Conservation (phyloP, 2,329 filamentous ascomycete genomes). For the Fusarium devonianum region DNA sequence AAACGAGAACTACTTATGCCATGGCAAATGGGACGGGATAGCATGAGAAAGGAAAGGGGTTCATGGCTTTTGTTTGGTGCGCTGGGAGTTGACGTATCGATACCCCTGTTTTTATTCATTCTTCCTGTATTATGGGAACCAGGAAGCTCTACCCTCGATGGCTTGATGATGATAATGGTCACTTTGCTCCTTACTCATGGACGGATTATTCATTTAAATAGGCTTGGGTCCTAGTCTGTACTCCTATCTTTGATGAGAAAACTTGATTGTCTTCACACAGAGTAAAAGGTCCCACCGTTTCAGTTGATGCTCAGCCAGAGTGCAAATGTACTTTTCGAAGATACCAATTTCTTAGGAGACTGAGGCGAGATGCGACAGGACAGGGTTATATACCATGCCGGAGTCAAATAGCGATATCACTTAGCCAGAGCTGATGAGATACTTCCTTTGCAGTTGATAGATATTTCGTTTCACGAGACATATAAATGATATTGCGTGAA, state of each 20-base stretch:
- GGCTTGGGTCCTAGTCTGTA: slow-evolving; percentile 15
- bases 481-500: too few relatives aligned
- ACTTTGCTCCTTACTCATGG: slow-evolving; percentile 21
- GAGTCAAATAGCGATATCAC: too few relatives aligned
- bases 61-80: slow-evolving; percentile 26
- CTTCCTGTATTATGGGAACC: slow-evolving; percentile 28
- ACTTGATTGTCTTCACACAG: neutral
- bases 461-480: too few relatives aligned
- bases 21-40: slow-evolving; percentile 13
- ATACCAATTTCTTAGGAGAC: too few relatives aligned
- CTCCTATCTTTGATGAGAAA: too few relatives aligned
- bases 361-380: too few relatives aligned
- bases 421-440: too few relatives aligned
- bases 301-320: neutral
- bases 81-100: slow-evolving; percentile 43
- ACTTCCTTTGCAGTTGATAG: too few relatives aligned
- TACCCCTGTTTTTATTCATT: slow-evolving; percentile 42
- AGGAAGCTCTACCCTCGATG: slow-evolving; percentile 27
- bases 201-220: slow-evolving; percentile 15
- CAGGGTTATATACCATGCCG: too few relatives aligned
- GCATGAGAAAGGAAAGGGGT: slow-evolving; percentile 17
- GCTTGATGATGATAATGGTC: slow-evolving; percentile 38
- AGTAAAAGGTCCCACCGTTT: too few relatives aligned
- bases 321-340: too few relatives aligned
- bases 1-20: slow-evolving; percentile 25